phyloP scores from a whole-genome alignment of 1,284 basidiomycete species.

The Austroboletus novae-zelandiae region DNA sequence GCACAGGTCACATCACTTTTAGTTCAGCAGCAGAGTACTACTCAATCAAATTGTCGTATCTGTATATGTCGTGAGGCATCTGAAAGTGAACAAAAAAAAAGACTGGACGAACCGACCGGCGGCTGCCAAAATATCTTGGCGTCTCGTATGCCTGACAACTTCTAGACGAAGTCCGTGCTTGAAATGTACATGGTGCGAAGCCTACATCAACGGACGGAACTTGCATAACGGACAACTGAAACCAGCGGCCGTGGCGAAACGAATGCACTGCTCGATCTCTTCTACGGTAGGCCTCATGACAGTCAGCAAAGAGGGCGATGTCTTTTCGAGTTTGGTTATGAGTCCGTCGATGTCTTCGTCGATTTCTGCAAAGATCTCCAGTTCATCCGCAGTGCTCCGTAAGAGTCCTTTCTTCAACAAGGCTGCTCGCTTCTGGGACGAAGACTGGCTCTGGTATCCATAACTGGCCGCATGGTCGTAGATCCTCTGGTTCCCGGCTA shows the following conservation, averaged over 20 bases:
- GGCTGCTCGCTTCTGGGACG: constrained; percentile 64
- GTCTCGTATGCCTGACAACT: constrained; percentile 65
- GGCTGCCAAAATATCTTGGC: constrained; percentile 71
- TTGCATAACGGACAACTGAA: constrained; percentile 57
- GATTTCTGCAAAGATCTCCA: constrained; percentile 64
- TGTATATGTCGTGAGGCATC: constrained; percentile 26
- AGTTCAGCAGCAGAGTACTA: constrained; percentile 58
- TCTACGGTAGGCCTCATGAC: constrained; percentile 50
- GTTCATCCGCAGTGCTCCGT: constrained; percentile 61
- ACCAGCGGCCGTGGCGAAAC: constrained; percentile 60
- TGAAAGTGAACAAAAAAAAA: background rate
- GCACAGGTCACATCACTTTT: constrained; percentile 59
- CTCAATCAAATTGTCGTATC: constrained; percentile 74
- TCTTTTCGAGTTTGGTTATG: constrained; percentile 56
- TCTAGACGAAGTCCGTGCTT: constrained; percentile 76
- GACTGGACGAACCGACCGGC: constrained; percentile 66
- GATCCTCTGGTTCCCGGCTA: constrained; percentile 54
- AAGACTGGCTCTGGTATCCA: constrained; percentile 57
- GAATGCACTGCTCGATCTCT: constrained; percentile 66
- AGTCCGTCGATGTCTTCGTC: constrained; percentile 63
- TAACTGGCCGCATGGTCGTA: constrained; percentile 49
- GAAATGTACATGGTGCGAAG: constrained; percentile 61
- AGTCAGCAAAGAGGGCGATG: constrained; percentile 50
- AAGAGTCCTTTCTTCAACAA: constrained; percentile 65
- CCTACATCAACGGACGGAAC: constrained; percentile 76